A percentile compares a stretch with the other conserved stretches of the same genome.
phyloP scores from a whole-genome alignment of 176 grass and related monocot genomes.

The Tillandsia leiboldiana region DNA sequence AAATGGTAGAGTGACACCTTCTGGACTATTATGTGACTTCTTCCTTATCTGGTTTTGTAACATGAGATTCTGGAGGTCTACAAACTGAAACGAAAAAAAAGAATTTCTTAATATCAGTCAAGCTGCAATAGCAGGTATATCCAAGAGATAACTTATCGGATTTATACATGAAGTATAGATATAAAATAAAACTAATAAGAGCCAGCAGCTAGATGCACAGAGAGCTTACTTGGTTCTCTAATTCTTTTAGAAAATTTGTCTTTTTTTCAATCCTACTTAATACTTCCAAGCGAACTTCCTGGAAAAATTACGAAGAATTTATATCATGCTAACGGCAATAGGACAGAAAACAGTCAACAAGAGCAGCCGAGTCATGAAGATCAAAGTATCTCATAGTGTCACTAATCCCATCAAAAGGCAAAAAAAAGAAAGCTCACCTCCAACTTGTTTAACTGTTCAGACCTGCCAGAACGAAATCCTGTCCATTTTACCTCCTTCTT shows the following conservation, averaged over 20 bases:
- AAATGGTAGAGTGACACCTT: slow-evolving; percentile 73
- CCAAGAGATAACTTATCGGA: slow-evolving; percentile 1
- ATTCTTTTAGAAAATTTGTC: slow-evolving; percentile 60
- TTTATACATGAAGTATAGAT: slow-evolving; percentile 17
- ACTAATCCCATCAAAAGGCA: not conserved
- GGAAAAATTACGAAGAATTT: slow-evolving; percentile 4
- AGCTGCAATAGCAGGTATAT: slow-evolving; percentile 2
- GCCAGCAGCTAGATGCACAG: slow-evolving; percentile 4
- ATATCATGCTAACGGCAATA: not conserved
- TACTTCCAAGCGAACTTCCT: slow-evolving; percentile 54
- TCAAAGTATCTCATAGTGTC: too few relatives aligned
- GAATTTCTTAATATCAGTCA: slow-evolving; percentile 11
- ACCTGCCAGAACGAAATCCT: slow-evolving; percentile 55
- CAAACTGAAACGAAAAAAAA: slow-evolving; percentile 61
- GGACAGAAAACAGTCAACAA: too few relatives aligned
- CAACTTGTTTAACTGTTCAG: slow-evolving; percentile 49
- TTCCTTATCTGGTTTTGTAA: slow-evolving; percentile 53
- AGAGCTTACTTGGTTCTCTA: slow-evolving; percentile 73
- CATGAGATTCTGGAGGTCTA: slow-evolving; percentile 71
- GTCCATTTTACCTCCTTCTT: slow-evolving; percentile 96
- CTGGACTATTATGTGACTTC: slow-evolving; percentile 37
- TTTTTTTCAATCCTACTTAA: slow-evolving; percentile 60
- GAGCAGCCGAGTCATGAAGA: too few relatives aligned
- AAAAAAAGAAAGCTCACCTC: slow-evolving; percentile 51
- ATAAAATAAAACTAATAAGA: slow-evolving; percentile 25